A percentile compares a stretch with the other conserved stretches of the same genome.
These are phyloP conservation scores for Inonotus obliquus DNA, from an alignment of 1,284 basidiomycete species.

Conservation along the genomic window DNA sequence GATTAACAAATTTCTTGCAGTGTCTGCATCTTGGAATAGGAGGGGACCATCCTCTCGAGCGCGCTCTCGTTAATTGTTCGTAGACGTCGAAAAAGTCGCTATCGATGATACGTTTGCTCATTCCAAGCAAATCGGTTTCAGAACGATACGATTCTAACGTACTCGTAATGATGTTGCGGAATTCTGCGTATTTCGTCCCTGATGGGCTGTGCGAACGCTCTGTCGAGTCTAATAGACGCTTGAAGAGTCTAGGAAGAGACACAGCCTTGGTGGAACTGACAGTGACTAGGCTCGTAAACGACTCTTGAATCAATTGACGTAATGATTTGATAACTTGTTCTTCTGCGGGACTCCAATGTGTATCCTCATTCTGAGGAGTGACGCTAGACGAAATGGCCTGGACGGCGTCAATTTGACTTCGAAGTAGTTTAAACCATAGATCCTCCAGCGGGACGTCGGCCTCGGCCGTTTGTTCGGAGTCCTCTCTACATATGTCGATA, in stretches of 20 bases:
- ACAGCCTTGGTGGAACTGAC: constrained; percentile 78
- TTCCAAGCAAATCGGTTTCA: constrained; percentile 87
- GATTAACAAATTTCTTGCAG: constrained; percentile 8
- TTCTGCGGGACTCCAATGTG: constrained; percentile 22
- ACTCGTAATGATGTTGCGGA: constrained; percentile 83
- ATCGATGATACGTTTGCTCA: constrained; percentile 81
- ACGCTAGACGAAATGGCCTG: constrained; percentile 58
- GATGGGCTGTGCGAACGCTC: constrained; percentile 39
- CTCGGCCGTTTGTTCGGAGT: constrained; percentile 42
- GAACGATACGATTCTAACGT: constrained; percentile 94
- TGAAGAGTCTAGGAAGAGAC: constrained; percentile 90
- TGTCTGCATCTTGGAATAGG: constrained; percentile 17
- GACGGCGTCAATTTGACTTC: constrained; percentile 75
- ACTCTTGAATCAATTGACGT: constrained; percentile 77
- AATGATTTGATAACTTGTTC: constrained; percentile 37
- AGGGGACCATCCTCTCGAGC: constrained; percentile 49
- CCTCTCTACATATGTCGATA: constrained; percentile 63
- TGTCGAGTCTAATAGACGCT: constrained; percentile 78
- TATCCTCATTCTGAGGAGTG: constrained; percentile 26
- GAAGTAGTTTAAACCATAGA: constrained; percentile 86
- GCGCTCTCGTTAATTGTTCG: constrained; percentile 47
- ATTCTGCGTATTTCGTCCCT: constrained; percentile 84
- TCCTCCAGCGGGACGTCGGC: constrained; percentile 66
- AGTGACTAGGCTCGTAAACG: constrained; percentile 82
- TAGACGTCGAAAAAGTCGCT: constrained; percentile 79